phyloP scores from a whole-genome alignment of 495 filamentous ascomycete genomes.

The Tuber borchii region DNA sequence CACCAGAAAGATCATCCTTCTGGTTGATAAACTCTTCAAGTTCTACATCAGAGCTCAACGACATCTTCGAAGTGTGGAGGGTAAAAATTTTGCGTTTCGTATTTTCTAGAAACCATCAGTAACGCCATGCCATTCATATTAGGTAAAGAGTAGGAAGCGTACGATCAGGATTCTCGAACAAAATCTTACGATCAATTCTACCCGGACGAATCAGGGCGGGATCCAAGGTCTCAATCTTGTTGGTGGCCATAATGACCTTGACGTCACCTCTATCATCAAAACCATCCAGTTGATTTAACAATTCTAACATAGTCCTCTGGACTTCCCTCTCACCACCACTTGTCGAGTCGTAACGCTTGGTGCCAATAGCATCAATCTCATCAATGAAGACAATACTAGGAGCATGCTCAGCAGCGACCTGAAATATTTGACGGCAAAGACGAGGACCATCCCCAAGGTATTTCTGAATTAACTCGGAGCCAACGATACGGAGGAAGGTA shows the following conservation, averaged over 20 bases:
- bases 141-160: slow-evolving; percentile 41
- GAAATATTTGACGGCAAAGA: slow-evolving; percentile 93
- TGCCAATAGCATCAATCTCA: slow-evolving; percentile 98
- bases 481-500: slow-evolving; percentile 96
- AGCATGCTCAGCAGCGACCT: slow-evolving; percentile 91
- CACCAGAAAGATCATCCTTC: slow-evolving; percentile 95
- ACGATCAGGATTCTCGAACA: slow-evolving; percentile 98
- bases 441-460: slow-evolving; percentile 95
- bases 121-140: slow-evolving; percentile 40
- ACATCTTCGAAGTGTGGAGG: slow-evolving; percentile 99
- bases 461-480: slow-evolving; percentile 97
- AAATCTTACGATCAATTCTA: slow-evolving; percentile 97
- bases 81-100: slow-evolving; percentile 99
- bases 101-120: slow-evolving; percentile 56
- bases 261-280: slow-evolving; percentile 99
- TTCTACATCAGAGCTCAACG: slow-evolving; percentile 86
- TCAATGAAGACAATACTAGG: slow-evolving; percentile 99
- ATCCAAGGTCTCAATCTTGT: slow-evolving; percentile 98
- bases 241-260: slow-evolving; percentile 99
- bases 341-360: slow-evolving; percentile 96
- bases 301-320: slow-evolving; percentile 96
- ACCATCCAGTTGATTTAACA: slow-evolving; percentile 96
- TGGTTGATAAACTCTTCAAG: slow-evolving; percentile 97
- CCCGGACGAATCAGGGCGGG: slow-evolving; percentile 94
- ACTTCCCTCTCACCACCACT: slow-evolving; percentile 96